Evolutionary conservation across 192 early-diverging fungal genomes (phyloP).

Genomic region (Entophlyctis helioformis): DNA sequence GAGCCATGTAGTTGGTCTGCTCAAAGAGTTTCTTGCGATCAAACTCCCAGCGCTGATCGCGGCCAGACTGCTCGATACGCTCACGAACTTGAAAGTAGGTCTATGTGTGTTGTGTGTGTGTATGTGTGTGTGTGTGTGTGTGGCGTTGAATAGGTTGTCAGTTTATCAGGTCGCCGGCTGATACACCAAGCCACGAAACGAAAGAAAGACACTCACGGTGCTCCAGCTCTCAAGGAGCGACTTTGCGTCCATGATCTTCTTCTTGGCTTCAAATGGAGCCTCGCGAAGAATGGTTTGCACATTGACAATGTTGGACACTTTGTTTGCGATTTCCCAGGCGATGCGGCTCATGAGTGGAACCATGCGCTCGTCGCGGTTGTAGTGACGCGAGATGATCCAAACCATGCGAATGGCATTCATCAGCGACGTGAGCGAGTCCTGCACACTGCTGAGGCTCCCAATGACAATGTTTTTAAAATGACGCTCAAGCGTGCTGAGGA

Average conservation of each 20-base stretch:
- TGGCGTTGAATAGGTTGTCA: too few species aligned
- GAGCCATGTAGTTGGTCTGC: slow-evolving; percentile 54
- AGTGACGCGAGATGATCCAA: slow-evolving; percentile 57
- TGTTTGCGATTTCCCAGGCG: slow-evolving; percentile 50
- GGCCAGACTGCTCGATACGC: slow-evolving; percentile 47
- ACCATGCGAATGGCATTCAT: slow-evolving; percentile 56
- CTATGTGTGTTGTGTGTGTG: too few species aligned
- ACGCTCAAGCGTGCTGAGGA: slow-evolving; percentile 46
- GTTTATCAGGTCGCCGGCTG: too few species aligned
- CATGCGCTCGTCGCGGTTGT: slow-evolving; percentile 55
- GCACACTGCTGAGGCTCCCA: slow-evolving; percentile 35
- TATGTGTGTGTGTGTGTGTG: too few species aligned
- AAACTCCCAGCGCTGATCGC: slow-evolving; percentile 58
- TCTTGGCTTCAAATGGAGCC: slow-evolving; percentile 33
- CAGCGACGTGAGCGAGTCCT: slow-evolving; percentile 42
- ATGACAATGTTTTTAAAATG: slow-evolving; percentile 51
- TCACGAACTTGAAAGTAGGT: slow-evolving; percentile 53
- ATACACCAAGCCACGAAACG: too few species aligned
- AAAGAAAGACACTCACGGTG: too few species aligned
- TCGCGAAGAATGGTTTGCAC: slow-evolving; percentile 40
- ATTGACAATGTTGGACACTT: slow-evolving; percentile 45
- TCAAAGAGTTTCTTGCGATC: slow-evolving; percentile 55
- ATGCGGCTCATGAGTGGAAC: slow-evolving; percentile 50
- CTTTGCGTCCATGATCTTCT: slow-evolving; percentile 44
- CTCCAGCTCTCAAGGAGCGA: slow-evolving; percentile 47